phyloP scores from a whole-genome alignment of 768 basidiomycete species.

The Auricularia auricula-judae region DNA sequence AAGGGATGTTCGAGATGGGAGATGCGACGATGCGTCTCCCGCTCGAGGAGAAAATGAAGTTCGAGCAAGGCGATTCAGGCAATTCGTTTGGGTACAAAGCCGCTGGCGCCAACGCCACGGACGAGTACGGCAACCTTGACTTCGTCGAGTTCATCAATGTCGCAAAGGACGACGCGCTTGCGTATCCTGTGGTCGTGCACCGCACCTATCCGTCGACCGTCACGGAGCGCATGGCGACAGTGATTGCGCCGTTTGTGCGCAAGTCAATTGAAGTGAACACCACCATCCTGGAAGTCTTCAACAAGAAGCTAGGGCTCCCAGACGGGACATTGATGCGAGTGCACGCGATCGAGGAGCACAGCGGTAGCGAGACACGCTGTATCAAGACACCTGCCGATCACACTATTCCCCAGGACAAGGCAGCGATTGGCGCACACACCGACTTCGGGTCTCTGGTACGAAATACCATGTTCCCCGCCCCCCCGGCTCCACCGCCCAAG shows the following conservation, averaged over 20 bases:
- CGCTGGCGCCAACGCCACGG: conserved; percentile 48
- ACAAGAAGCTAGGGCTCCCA: conserved; percentile 43
- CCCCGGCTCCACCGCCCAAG: neutral
- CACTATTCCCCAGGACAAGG: conserved; percentile 20
- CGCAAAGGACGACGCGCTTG: conserved; percentile 56
- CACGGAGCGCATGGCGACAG: conserved; percentile 35
- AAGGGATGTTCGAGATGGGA: conserved; percentile 46
- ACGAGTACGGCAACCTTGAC: conserved; percentile 46
- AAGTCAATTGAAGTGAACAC: conserved; percentile 48
- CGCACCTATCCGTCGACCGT: conserved; percentile 48
- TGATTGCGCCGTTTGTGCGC: conserved; percentile 43
- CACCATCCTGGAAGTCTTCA: conserved; percentile 43
- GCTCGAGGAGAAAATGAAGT: conserved; percentile 45
- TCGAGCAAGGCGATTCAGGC: conserved; percentile 42
- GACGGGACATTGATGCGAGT: conserved; percentile 31
- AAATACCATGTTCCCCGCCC: neutral
- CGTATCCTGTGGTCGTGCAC: conserved; percentile 41
- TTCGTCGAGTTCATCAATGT: conserved; percentile 51
- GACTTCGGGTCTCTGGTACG: conserved; percentile 65
- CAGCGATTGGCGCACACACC: conserved; percentile 54
- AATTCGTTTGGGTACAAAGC: conserved; percentile 50
- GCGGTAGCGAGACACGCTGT: conserved; percentile 47
- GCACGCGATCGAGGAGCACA: conserved; percentile 36
- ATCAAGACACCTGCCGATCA: conserved; percentile 33
- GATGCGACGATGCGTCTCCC: conserved; percentile 43